These are phyloP conservation scores for Cercospora berteroae DNA, from an alignment of 2,329 filamentous ascomycete species.

Conservation along the genomic window DNA sequence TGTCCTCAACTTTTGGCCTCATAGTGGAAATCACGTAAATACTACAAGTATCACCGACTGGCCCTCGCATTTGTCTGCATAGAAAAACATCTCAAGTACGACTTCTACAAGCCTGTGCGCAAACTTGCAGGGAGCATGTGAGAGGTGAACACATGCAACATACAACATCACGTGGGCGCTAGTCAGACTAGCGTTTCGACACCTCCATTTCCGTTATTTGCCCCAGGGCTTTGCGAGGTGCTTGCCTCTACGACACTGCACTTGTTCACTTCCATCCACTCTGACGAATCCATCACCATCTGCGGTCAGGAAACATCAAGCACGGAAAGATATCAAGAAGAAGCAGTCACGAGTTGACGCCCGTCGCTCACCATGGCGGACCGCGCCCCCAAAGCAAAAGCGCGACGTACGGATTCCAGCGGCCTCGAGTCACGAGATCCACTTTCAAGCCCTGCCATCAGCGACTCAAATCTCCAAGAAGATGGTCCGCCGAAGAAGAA, in stretches of 20 bases:
- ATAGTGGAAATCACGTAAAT: not conserved
- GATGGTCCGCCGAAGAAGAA: conserved; percentile 28
- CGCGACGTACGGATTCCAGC: conserved; percentile 2
- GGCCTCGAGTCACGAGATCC: not conserved
- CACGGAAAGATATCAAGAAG: conserved; percentile 23
- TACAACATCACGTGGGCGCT: not conserved
- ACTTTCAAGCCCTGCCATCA: conserved; percentile 5
- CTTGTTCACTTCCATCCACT: not conserved
- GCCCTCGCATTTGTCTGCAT: not conserved
- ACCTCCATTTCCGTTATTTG: conserved; percentile 5
- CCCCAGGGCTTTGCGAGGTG: not conserved
- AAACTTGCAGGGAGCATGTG: not conserved
- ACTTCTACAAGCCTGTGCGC: not conserved
- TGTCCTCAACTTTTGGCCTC: not conserved
- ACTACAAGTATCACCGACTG: not conserved
- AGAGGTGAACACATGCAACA: not conserved
- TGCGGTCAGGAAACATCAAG: not conserved
- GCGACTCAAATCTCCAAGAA: conserved; percentile 17
- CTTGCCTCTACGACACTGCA: not conserved
- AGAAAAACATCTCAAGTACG: not conserved
- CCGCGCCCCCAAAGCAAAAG: conserved; percentile 5
- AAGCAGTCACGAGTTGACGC: conserved; percentile 29
- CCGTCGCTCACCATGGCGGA: conserved; percentile 24
- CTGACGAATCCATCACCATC: not conserved
- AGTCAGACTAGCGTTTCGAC: conserved; percentile 1